A percentile compares a stretch with the other conserved stretches of the same genome.
Conservation (phyloP, 2,329 filamentous ascomycete species). For the Juglanconis juglandina region DNA sequence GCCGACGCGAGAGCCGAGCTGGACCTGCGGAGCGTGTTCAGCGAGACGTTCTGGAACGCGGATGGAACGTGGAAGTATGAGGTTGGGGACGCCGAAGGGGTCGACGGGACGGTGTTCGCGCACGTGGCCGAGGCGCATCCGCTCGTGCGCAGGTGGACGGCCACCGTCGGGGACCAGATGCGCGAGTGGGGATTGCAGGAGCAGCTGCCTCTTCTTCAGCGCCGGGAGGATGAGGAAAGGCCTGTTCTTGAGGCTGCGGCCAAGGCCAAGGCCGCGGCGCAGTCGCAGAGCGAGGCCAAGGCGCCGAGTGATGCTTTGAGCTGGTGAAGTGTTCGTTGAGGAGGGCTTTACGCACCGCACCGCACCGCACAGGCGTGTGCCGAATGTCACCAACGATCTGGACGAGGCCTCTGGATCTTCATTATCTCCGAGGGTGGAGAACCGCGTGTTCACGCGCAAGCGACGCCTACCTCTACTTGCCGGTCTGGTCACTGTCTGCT, state of each 20-base stretch:
- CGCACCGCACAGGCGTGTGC: background rate
- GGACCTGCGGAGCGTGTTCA: slow-evolving; percentile 60
- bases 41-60: slow-evolving; percentile 60
- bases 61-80: slow-evolving; percentile 71
- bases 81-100: slow-evolving; percentile 36
- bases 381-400: too few relatives aligned
- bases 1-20: slow-evolving; percentile 57
- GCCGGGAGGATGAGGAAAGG: slow-evolving; percentile 14
- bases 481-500: too few relatives aligned
- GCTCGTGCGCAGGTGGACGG: slow-evolving; percentile 60
- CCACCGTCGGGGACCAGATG: slow-evolving; percentile 38
- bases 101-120: slow-evolving; percentile 49
- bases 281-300: slow-evolving; percentile 9
- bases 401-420: too few relatives aligned
- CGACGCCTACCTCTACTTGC: too few relatives aligned
- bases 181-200: slow-evolving; percentile 30
- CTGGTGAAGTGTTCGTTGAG: slow-evolving; percentile 22
- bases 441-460: too few relatives aligned
- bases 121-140: slow-evolving; percentile 68
- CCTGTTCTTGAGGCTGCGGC: slow-evolving; percentile 4
- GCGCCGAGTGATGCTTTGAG: slow-evolving; percentile 21
- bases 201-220: slow-evolving; percentile 15
- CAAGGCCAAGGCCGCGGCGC: slow-evolving; percentile 16
- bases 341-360: background rate
- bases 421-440: too few relatives aligned